Evolutionary conservation across 768 basidiomycete genomes (phyloP).

Genomic region (Leccinum subtestaceum): DNA sequence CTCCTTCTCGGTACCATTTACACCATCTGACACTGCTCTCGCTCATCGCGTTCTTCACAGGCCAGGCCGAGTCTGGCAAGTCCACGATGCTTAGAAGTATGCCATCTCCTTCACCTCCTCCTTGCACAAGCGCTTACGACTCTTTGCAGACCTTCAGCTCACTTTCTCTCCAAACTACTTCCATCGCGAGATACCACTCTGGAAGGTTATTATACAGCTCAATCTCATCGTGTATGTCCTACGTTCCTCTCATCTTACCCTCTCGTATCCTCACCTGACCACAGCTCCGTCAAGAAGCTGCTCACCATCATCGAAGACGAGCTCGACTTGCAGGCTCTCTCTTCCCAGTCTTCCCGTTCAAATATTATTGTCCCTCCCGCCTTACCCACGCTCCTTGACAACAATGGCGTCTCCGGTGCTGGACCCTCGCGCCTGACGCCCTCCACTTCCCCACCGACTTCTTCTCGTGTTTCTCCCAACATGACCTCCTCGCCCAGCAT

Average conservation of each 20-base stretch:
- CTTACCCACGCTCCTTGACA: neutral
- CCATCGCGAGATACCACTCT: conserved; percentile 52
- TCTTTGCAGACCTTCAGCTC: conserved; percentile 58
- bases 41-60: conserved; percentile 3
- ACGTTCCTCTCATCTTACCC: neutral
- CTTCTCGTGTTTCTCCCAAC: neutral
- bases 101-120: neutral
- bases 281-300: conserved; percentile 56
- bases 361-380: conserved; percentile 24
- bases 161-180: conserved; percentile 63
- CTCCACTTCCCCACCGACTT: neutral
- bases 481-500: neutral
- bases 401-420: neutral
- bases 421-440: neutral
- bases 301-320: conserved; percentile 51
- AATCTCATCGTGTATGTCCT: conserved; percentile 58
- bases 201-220: conserved; percentile 66
- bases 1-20: conserved; percentile 23
- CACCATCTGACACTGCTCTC: neutral
- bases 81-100: conserved; percentile 32
- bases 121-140: neutral
- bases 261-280: neutral
- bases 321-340: conserved; percentile 31
- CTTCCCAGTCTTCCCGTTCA: neutral
- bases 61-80: conserved; percentile 33